A percentile compares a stretch with the other conserved stretches of the same genome.
Conservation (phyloP, 768 basidiomycete species). For the Mycena olivaceomarginata region DNA sequence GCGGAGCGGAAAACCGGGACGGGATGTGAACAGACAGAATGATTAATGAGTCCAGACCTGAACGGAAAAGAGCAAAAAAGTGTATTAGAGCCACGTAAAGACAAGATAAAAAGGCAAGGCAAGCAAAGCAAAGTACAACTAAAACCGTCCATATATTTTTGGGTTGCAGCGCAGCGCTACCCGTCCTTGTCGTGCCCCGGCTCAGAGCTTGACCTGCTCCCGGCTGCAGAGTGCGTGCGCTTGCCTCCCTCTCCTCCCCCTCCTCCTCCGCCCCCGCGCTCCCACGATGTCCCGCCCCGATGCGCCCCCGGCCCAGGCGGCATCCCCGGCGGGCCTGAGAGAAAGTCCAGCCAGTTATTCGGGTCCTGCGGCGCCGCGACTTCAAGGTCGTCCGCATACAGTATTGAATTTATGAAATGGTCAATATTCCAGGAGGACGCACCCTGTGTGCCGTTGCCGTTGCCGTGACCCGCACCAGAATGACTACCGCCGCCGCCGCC, state of each 20-base stretch:
- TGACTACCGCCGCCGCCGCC: neutral
- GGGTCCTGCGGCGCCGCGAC: conserved; percentile 4
- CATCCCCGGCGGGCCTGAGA: conserved; percentile 13
- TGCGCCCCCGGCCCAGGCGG: neutral
- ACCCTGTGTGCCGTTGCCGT: conserved; percentile 33
- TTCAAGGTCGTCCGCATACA: conserved; percentile 31
- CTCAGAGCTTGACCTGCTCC: conserved; percentile 31
- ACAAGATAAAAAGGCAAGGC: neutral
- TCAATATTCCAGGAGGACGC: conserved; percentile 48
- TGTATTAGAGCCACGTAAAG: neutral
- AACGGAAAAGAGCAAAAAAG: neutral
- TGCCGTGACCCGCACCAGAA: neutral
- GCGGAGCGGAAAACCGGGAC: no score
- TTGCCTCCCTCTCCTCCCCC: conserved; percentile 2
- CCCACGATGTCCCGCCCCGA: conserved; percentile 37
- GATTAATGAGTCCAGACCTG: no score
- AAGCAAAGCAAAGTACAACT: neutral
- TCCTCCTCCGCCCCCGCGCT: conserved; percentile 19
- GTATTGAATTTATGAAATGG: conserved; percentile 44
- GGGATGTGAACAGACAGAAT: no score
- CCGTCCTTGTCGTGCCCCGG: conserved; percentile 28
- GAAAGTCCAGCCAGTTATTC: conserved; percentile 40
- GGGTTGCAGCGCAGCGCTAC: neutral
- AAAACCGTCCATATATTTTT: conserved; percentile 6
- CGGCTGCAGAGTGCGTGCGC: conserved; percentile 22